Conservation (phyloP, 2,329 filamentous ascomycete genomes). For the Paracamarosporium sp. region DNA sequence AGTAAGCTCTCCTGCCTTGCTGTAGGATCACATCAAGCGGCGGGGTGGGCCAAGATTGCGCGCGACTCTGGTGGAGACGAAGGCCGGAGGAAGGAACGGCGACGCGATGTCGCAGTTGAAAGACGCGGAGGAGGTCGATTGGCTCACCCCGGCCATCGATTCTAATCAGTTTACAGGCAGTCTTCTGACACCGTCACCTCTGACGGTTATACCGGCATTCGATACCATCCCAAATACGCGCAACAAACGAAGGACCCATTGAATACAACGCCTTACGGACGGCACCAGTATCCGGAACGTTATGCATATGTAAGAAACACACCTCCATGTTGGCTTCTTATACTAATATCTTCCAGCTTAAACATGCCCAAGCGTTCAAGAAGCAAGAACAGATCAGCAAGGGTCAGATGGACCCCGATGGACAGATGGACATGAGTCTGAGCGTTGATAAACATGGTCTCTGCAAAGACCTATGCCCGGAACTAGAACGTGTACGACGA, state of each 20-base stretch:
- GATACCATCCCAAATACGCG: slow-evolving; percentile 2
- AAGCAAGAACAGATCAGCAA: slow-evolving; percentile 53
- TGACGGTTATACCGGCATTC: background rate
- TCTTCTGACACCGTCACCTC: background rate
- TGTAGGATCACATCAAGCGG: background rate
- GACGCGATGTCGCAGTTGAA: background rate
- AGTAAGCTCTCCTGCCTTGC: background rate
- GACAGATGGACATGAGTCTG: slow-evolving; percentile 63
- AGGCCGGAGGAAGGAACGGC: background rate
- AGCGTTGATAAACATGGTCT: slow-evolving; percentile 68
- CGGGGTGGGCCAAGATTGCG: background rate
- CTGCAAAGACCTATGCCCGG: slow-evolving; percentile 70
- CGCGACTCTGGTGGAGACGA: background rate
- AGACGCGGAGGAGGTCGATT: background rate
- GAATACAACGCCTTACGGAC: slow-evolving; percentile 31
- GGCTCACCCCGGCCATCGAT: background rate
- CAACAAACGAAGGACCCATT: slow-evolving; percentile 3
- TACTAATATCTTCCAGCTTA: slow-evolving; percentile 26
- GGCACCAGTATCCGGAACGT: slow-evolving; percentile 30
- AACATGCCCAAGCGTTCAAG: slow-evolving; percentile 46
- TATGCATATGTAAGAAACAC: slow-evolving; percentile 29
- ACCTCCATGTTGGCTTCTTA: background rate
- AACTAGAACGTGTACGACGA: slow-evolving; percentile 67
- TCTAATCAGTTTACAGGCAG: background rate
- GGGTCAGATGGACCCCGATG: slow-evolving; percentile 58